Evolutionary conservation across 495 filamentous ascomycete species (phyloP), one percentile per base, ranked within the genome.

Genomic region (Penicillium verhagenii): DNA sequence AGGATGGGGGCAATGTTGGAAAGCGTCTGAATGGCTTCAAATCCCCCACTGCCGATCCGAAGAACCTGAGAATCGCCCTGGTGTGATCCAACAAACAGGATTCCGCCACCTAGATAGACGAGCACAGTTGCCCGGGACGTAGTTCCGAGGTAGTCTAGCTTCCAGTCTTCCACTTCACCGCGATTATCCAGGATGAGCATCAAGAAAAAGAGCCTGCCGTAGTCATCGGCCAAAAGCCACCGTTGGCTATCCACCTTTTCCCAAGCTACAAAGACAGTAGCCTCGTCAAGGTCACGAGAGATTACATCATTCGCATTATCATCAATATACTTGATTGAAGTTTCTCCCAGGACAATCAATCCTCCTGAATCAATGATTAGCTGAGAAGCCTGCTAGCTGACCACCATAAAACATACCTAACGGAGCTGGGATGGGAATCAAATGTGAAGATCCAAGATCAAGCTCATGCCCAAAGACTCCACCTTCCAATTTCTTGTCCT

Each of bases 1-100:
- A 96, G 69, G 39, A 97, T 89, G 1, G 94, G 94, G 0, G 89
- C 92, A 65, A 96, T 88, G 61, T 95, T 97, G 9, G 83, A 72
- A 48, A 97, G 71, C 0, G 83, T 88, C 70, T 97, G 91, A 9
- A 96, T 71, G 2, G 91, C 67, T 33, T 87, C 75, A 26, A 93
- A 64, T 0, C 73, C 72, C 21, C 75, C 72, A 38, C 76, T 69
- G 45, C 74, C 72, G 33, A 95, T 79, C 14, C 78, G 79, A 48
- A 96, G 78, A 2, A 97, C 76, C 64, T 97, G 92, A 0, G 90
- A 95, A 66, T 99, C 90, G 10, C 92, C 92, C 59, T 91, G 86
- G 67, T 96, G 92, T 5, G 94, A 97, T 2, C 89, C 95, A 26
- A 97, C 81, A 67, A 92, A 99, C 7, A 96, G 66, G 25, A 86